Evolutionary conservation across 139 green algal species (phyloP).

Genomic region (Chloropicon primus): DNA sequence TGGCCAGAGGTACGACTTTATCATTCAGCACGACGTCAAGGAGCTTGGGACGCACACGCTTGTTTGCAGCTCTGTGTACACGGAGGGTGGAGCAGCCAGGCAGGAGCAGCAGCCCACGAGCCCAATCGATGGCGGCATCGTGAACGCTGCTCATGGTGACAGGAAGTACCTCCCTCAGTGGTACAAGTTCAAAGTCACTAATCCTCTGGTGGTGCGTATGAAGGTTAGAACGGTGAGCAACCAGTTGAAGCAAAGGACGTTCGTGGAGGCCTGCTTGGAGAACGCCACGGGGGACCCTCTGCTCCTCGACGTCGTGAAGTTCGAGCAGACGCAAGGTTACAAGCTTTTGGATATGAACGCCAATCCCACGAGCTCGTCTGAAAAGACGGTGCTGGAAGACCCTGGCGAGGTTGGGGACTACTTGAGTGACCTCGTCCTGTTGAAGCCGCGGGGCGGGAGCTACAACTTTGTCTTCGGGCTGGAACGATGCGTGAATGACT

Average conservation of each 20-base stretch:
- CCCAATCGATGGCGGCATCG: background rate
- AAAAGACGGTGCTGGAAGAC: background rate
- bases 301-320: constrained; percentile 44
- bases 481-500: background rate
- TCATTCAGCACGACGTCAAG: constrained; percentile 42
- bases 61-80: constrained; percentile 31
- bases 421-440: background rate
- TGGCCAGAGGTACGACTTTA: constrained; percentile 35
- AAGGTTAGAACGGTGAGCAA: constrained; percentile 26
- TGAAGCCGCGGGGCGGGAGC: background rate
- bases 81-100: constrained; percentile 1
- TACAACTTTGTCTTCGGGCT: constrained; percentile 31
- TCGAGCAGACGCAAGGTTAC: constrained; percentile 20
- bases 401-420: background rate
- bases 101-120: background rate
- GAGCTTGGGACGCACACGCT: constrained; percentile 44
- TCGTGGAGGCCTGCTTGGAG: constrained; percentile 59
- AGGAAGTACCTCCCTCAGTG: constrained; percentile 34
- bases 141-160: constrained; percentile 18
- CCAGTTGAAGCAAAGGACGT: constrained; percentile 13
- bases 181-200: constrained; percentile 45
- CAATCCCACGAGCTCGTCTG: no score
- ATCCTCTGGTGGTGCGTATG: constrained; percentile 47
- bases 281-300: constrained; percentile 45
- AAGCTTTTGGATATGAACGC: constrained; percentile 1